These are phyloP conservation scores for Colletotrichum somersetense DNA, from an alignment of 2,329 filamentous ascomycete genomes.

Conservation along the genomic window DNA sequence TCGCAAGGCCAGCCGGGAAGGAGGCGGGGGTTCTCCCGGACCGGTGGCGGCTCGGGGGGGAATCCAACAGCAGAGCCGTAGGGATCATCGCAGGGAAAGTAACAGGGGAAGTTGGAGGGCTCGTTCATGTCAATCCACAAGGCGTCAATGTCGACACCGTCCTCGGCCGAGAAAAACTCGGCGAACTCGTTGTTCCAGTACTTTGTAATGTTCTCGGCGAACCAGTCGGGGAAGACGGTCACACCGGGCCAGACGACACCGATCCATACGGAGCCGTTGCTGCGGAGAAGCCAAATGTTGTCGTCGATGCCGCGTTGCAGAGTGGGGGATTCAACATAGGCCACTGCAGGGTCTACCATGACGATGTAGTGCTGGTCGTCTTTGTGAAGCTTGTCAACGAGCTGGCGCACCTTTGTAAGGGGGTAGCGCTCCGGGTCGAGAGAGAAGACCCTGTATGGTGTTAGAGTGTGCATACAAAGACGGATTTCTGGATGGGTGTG, in stretches of 20 bases:
- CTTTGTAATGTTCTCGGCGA: constrained; percentile 69
- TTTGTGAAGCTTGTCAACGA: constrained; percentile 75
- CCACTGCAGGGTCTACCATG: constrained; percentile 80
- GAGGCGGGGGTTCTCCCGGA: constrained; percentile 72
- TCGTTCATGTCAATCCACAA: constrained; percentile 82
- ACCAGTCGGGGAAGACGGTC: constrained; percentile 83
- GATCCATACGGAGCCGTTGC: constrained; percentile 68
- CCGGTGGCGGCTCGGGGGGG: constrained; percentile 72
- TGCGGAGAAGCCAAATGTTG: constrained; percentile 62
- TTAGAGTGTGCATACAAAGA: not conserved
- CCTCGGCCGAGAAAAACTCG: constrained; percentile 72
- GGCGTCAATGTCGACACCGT: constrained; percentile 80
- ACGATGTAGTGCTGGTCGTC: constrained; percentile 78
- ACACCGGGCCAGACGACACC: constrained; percentile 85
- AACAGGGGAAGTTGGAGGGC: constrained; percentile 50
- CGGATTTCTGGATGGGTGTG: too few relatives aligned
- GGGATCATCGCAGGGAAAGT: constrained; percentile 54
- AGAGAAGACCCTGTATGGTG: constrained; percentile 65
- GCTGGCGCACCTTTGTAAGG: constrained; percentile 70
- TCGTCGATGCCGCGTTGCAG: constrained; percentile 56
- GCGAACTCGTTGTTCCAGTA: constrained; percentile 80
- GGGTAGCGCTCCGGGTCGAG: constrained; percentile 75
- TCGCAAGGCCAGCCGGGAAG: constrained; percentile 74
- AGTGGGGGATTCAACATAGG: constrained; percentile 61
- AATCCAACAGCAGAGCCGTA: constrained; percentile 54